Conservation (phyloP, 2,329 filamentous ascomycete genomes). For the Fusarium sp. region DNA sequence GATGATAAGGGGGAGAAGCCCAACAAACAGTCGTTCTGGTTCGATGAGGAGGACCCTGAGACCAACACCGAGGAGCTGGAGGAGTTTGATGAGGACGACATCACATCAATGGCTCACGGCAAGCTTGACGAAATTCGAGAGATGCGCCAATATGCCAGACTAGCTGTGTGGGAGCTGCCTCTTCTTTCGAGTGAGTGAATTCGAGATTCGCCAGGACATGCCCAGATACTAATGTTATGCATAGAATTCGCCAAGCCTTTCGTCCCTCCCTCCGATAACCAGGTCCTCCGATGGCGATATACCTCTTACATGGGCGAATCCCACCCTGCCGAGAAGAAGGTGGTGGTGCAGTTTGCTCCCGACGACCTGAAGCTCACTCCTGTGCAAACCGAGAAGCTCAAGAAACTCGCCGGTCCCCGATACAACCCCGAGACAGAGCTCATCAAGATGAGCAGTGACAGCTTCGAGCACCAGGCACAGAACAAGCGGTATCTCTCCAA, state of each 20-base stretch:
- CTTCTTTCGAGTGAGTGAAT: slow-evolving; percentile 79
- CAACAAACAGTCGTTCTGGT: slow-evolving; percentile 57
- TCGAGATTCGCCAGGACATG: background rate
- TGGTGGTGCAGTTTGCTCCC: slow-evolving; percentile 88
- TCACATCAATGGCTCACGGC: slow-evolving; percentile 81
- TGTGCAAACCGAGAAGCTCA: slow-evolving; percentile 78
- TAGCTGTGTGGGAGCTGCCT: slow-evolving; percentile 96
- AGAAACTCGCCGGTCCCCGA: slow-evolving; percentile 84
- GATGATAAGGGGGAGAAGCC: slow-evolving; percentile 47
- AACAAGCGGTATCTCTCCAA: slow-evolving; percentile 96
- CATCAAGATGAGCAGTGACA: slow-evolving; percentile 90
- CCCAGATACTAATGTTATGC: slow-evolving; percentile 14
- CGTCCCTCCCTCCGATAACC: slow-evolving; percentile 69
- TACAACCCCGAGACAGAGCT: slow-evolving; percentile 87
- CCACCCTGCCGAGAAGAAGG: slow-evolving; percentile 91
- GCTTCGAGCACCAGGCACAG: slow-evolving; percentile 87
- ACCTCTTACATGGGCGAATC: slow-evolving; percentile 95
- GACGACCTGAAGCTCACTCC: slow-evolving; percentile 74
- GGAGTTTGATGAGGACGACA: slow-evolving; percentile 81
- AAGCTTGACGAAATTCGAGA: slow-evolving; percentile 91
- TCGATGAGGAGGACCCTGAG: slow-evolving; percentile 59
- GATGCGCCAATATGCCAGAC: slow-evolving; percentile 84
- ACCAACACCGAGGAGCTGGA: slow-evolving; percentile 62
- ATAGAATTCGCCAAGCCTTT: slow-evolving; percentile 87
- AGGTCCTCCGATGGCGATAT: slow-evolving; percentile 92